Conservation (phyloP, 768 basidiomycete genomes). For the Dacryopinax primogenitus region DNA sequence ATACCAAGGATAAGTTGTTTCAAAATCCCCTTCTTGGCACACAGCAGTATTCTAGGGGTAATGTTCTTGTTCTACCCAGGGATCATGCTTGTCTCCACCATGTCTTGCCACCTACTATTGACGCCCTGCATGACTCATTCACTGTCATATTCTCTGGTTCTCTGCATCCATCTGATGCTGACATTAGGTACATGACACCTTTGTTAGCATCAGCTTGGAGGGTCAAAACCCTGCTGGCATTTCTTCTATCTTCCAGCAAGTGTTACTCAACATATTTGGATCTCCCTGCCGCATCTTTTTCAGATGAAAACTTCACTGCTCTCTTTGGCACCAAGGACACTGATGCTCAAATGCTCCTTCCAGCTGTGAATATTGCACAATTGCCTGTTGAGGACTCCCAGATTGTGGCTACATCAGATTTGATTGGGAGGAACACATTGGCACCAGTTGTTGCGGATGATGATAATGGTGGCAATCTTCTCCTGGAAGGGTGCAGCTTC, state of each 20-base stretch:
- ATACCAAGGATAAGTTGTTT: neutral
- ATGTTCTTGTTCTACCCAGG: neutral
- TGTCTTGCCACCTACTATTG: neutral
- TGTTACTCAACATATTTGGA: neutral
- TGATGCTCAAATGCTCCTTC: neutral
- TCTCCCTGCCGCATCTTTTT: neutral
- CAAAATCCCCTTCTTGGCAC: neutral
- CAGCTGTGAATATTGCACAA: neutral
- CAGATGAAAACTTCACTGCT: neutral
- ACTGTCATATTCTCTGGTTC: neutral
- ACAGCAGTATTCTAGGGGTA: neutral
- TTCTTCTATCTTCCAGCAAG: neutral
- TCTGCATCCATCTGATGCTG: too few species aligned
- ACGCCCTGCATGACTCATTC: neutral
- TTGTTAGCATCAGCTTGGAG: neutral
- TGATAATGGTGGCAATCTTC: neutral
- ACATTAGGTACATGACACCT: too few species aligned
- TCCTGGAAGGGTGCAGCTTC: neutral
- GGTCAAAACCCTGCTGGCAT: neutral
- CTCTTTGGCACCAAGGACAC: neutral
- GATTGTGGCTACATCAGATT: neutral
- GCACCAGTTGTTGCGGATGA: neutral
- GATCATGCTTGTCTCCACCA: neutral
- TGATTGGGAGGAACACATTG: neutral
- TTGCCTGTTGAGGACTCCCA: neutral